Conservation (phyloP, 192 early-diverging fungal genomes). For the Rhizoclosmatium sp. region DNA sequence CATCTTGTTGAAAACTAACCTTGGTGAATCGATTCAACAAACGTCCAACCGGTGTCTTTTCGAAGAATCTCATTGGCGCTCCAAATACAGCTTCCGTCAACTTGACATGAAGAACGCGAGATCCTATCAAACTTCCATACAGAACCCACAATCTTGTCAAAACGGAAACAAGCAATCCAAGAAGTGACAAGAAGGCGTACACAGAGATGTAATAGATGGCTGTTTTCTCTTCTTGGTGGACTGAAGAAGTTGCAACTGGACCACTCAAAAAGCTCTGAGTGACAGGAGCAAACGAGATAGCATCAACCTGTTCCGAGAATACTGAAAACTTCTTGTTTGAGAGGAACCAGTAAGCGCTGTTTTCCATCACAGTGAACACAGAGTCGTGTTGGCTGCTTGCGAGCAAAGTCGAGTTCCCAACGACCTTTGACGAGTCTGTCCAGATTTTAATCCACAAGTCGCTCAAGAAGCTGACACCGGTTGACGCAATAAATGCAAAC, state of each 20-base stretch:
- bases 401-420: not conserved
- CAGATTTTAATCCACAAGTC: conserved; percentile 50
- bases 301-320: not conserved
- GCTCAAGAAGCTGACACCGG: conserved; percentile 25
- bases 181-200: conserved; percentile 40
- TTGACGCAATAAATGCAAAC: conserved; percentile 26
- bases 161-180: conserved; percentile 39
- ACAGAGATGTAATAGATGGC: conserved; percentile 39
- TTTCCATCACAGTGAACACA: not conserved
- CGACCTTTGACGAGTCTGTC: conserved; percentile 36
- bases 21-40: conserved; percentile 85
- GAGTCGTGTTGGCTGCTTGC: too few species aligned
- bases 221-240: too few species aligned
- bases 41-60: conserved; percentile 49
- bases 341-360: not conserved
- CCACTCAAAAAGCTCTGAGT: not conserved
- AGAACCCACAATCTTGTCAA: conserved; percentile 19
- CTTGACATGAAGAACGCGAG: conserved; percentile 41
- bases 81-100: conserved; percentile 47
- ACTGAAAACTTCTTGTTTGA: not conserved
- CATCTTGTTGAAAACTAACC: conserved; percentile 23
- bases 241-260: too few species aligned
- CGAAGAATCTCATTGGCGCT: conserved; percentile 51
- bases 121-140: conserved; percentile 37
- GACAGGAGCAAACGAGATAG: not conserved